A percentile compares a stretch with the other conserved stretches of the same genome.
These are phyloP conservation scores for Aplosporella prunicola DNA, from an alignment of 2,329 filamentous ascomycete genomes.

Conservation along the genomic window DNA sequence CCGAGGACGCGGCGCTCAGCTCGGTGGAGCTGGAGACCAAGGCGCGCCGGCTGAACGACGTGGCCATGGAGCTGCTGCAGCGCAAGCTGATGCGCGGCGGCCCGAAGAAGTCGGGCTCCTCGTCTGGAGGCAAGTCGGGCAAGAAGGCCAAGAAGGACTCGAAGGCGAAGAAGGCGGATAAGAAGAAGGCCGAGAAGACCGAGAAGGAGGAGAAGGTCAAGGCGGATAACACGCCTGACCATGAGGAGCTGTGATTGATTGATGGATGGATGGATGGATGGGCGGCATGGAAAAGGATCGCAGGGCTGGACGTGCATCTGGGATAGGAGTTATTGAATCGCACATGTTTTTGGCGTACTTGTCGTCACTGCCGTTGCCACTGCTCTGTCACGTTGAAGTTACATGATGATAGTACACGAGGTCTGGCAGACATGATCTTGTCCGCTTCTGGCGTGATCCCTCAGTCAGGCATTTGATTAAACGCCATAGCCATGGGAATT, in stretches of 20 bases:
- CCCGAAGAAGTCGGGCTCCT: constrained; percentile 17
- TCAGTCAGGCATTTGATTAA: too few relatives aligned
- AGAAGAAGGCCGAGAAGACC: constrained; percentile 22
- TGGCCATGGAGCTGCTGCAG: constrained; percentile 59
- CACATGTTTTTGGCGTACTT: too few relatives aligned
- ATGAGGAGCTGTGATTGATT: constrained; percentile 12
- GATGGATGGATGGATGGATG: neutral
- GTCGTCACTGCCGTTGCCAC: too few relatives aligned
- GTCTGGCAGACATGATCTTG: too few relatives aligned
- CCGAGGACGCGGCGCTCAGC: constrained; percentile 66
- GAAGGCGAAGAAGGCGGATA: constrained; percentile 26
- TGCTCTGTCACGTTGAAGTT: too few relatives aligned
- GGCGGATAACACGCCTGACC: constrained; percentile 3
- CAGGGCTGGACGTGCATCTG: too few relatives aligned
- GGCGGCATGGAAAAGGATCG: neutral
- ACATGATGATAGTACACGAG: too few relatives aligned
- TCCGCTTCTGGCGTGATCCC: too few relatives aligned
- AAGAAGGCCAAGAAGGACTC: constrained; percentile 28
- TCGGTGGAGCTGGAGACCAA: constrained; percentile 62
- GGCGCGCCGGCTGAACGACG: constrained; percentile 61
- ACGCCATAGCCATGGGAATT: too few relatives aligned
- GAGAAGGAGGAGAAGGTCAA: constrained; percentile 14
- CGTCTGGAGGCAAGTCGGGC: constrained; percentile 16
- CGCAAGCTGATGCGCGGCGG: constrained; percentile 46
- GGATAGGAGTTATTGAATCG: too few relatives aligned